Conservation (phyloP, 352 stramenopile species). For the Pythium diclinum region DNA sequence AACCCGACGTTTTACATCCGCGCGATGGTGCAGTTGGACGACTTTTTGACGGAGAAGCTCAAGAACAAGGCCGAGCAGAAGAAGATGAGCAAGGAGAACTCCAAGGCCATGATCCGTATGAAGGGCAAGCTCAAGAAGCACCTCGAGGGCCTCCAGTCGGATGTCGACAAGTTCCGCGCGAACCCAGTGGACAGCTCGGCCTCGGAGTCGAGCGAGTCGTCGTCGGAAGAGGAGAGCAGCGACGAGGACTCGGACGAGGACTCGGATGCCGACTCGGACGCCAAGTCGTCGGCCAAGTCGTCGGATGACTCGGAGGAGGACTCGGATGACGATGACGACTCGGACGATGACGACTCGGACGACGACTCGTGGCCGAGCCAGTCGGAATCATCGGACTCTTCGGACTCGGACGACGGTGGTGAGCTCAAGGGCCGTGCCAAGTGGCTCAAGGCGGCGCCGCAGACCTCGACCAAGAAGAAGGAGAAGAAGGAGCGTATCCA, state of each 20-base stretch:
- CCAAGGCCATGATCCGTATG: constrained; percentile 95
- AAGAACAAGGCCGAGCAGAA: constrained; percentile 97
- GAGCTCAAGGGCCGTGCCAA: constrained; percentile 94
- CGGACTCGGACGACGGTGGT: constrained; percentile 73
- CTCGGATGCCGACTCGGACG: constrained; percentile 29
- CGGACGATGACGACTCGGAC: constrained; percentile 25
- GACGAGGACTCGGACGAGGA: constrained; percentile 37
- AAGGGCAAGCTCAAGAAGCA: constrained; percentile 97
- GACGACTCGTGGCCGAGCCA: constrained; percentile 36
- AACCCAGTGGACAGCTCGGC: constrained; percentile 86
- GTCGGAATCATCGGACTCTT: constrained; percentile 58
- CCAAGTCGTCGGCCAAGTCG: constrained; percentile 20
- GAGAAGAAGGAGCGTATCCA: constrained; percentile 27
- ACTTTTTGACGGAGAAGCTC: constrained; percentile 88
- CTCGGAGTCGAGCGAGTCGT: constrained; percentile 37
- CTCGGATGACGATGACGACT: constrained; percentile 28
- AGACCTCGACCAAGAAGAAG: constrained; percentile 57
- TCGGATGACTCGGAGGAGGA: constrained; percentile 24
- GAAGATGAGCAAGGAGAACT: constrained; percentile 96
- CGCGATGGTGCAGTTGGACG: constrained; percentile 92
- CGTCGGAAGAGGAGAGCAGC: constrained; percentile 31
- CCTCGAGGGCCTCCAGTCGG: constrained; percentile 87
- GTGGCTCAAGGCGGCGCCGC: constrained; percentile 93
- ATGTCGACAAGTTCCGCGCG: constrained; percentile 90
- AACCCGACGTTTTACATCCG: constrained; percentile 93